phyloP scores from a whole-genome alignment of 805 yeast genomes.

The Wickerhamiella shivajii region DNA sequence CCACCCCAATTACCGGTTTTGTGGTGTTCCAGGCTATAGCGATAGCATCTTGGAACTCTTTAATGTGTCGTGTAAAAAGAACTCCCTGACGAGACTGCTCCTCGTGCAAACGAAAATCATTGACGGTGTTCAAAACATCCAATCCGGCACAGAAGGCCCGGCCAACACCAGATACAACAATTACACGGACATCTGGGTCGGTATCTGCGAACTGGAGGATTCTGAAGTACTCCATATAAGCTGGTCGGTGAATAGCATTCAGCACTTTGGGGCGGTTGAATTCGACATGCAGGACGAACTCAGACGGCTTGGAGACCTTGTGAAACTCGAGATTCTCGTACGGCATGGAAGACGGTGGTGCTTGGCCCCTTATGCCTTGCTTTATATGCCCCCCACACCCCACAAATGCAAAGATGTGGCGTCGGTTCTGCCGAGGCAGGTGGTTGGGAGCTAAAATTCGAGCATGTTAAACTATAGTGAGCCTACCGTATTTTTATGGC shows the following conservation, averaged over 20 bases:
- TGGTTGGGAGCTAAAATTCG: too few relatives aligned
- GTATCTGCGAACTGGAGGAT: slow-evolving; percentile 34
- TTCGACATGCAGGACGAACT: slow-evolving; percentile 41
- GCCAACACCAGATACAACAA: slow-evolving; percentile 44
- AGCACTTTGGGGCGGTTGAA: slow-evolving; percentile 45
- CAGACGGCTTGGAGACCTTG: slow-evolving; percentile 36
- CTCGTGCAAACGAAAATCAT: slow-evolving; percentile 12
- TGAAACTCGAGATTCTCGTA: slow-evolving; percentile 22
- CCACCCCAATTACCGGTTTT: slow-evolving; percentile 46
- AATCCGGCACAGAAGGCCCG: slow-evolving; percentile 52
- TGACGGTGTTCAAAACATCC: slow-evolving; percentile 30
- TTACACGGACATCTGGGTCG: slow-evolving; percentile 34
- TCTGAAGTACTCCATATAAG: slow-evolving; percentile 43
- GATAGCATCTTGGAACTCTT: slow-evolving; percentile 45
- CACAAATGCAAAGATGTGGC: too few relatives aligned
- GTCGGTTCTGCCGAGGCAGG: too few relatives aligned
- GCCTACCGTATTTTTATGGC: too few relatives aligned
- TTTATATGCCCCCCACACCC: too few relatives aligned
- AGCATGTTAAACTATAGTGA: too few relatives aligned
- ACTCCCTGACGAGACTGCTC: slow-evolving; percentile 22
- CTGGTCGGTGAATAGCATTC: slow-evolving; percentile 40
- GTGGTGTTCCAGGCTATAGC: slow-evolving; percentile 19
- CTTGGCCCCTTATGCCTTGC: too few relatives aligned
- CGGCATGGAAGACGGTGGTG: too few relatives aligned
- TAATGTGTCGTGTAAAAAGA: slow-evolving; percentile 28